A percentile compares a stretch with the other conserved stretches of the same genome.
These are phyloP conservation scores for Pyrenochaeta sp. DNA, from an alignment of 2,329 filamentous ascomycete species.

Conservation along the genomic window DNA sequence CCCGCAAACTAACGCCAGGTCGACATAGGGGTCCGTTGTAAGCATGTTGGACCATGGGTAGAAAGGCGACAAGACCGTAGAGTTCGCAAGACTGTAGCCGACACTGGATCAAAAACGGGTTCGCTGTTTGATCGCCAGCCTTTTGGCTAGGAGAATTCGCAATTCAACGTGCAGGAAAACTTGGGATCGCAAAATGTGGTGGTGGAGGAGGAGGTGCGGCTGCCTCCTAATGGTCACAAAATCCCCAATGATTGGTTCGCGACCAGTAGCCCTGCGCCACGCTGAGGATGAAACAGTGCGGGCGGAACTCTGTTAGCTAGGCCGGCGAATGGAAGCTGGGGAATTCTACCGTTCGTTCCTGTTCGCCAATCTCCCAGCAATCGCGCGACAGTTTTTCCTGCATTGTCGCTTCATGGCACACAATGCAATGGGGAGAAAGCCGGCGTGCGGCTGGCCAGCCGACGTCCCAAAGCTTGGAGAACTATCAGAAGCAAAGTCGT, in stretches of 20 bases:
- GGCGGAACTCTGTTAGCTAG: conserved; percentile 13
- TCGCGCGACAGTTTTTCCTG: neutral
- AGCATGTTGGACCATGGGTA: neutral
- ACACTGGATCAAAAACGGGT: neutral
- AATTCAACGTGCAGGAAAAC: neutral
- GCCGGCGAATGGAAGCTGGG: neutral
- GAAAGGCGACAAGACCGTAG: conserved; percentile 2
- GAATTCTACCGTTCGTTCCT: neutral
- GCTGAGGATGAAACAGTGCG: conserved; percentile 11
- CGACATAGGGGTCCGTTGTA: conserved; percentile 1
- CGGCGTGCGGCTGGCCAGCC: no score
- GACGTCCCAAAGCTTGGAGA: neutral
- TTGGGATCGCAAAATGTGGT: neutral
- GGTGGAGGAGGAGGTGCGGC: neutral
- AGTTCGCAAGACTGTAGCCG: neutral
- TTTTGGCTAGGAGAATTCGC: neutral
- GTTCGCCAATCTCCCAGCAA: neutral
- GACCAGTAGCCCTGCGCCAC: conserved; percentile 8
- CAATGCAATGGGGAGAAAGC: neutral
- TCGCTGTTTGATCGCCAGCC: neutral
- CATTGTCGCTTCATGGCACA: neutral
- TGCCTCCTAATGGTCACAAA: neutral
- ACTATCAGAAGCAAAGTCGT: neutral
- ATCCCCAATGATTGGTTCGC: conserved; percentile 12
- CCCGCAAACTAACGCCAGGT: conserved; percentile 8